Percentiles rank a stretch among this genome's conserved stretches.
Evolutionary conservation across 1,284 basidiomycete genomes (phyloP).

Genomic region (Apiotrichum montevideense): DNA sequence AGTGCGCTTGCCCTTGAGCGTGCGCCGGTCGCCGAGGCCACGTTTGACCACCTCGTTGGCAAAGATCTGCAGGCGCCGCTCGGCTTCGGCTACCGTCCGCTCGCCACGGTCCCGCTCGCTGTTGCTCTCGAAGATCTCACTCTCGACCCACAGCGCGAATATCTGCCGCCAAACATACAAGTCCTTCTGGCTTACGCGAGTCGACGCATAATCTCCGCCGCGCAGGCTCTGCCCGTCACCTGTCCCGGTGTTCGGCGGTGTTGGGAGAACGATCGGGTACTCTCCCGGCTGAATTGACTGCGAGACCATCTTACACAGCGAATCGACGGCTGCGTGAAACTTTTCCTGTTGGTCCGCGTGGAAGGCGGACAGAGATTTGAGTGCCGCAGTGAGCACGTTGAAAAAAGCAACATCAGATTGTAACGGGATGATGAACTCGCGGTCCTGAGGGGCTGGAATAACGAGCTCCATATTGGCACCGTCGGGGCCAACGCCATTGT

Average conservation of each 20-base stretch:
- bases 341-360: conserved; percentile 58
- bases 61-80: conserved; percentile 65
- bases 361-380: conserved; percentile 63
- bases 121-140: conserved; percentile 77
- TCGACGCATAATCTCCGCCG: neutral
- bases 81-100: conserved; percentile 64
- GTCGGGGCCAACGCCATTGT: no score
- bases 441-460: conserved; percentile 5
- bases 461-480: no score
- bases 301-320: conserved; percentile 59
- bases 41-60: conserved; percentile 60
- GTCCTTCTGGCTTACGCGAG: conserved; percentile 51
- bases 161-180: conserved; percentile 90
- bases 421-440: conserved; percentile 72
- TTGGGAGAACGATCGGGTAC: conserved; percentile 19
- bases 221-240: neutral
- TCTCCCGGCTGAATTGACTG: conserved; percentile 55
- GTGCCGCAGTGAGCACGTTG: conserved; percentile 63
- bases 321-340: conserved; percentile 59
- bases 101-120: conserved; percentile 71
- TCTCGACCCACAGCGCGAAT: conserved; percentile 79
- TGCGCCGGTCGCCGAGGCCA: conserved; percentile 56
- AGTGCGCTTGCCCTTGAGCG: conserved; percentile 61
- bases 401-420: conserved; percentile 78
- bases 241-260: conserved; percentile 18